Evolutionary conservation across 208 protist genomes (phyloP).

Genomic region (Leishmania amazonensis): DNA sequence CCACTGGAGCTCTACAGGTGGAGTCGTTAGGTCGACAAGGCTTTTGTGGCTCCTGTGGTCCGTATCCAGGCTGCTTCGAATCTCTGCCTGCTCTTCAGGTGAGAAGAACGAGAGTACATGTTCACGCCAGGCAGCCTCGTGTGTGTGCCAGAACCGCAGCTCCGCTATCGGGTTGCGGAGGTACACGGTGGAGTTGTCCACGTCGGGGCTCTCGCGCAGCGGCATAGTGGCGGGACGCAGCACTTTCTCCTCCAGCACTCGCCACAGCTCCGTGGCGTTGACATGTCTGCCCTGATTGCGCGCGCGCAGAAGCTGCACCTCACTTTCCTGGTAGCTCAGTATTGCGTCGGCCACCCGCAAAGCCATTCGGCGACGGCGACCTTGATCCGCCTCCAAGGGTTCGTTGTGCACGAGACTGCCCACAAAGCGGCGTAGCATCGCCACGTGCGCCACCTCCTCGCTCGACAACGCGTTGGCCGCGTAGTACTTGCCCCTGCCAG

Average conservation of each 20-base stretch:
- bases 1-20: constrained; percentile 15
- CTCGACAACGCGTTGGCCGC: constrained; percentile 24
- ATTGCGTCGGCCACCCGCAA: constrained; percentile 17
- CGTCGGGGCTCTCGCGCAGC: constrained; percentile 1
- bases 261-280: constrained; percentile 29
- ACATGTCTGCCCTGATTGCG: constrained; percentile 20
- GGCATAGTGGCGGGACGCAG: constrained; percentile 10
- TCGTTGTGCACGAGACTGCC: constrained; percentile 32
- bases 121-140: constrained; percentile 53
- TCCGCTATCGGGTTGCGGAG: constrained; percentile 56
- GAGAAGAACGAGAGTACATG: constrained; percentile 43
- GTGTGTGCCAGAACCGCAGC: constrained; percentile 48
- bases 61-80: constrained; percentile 13
- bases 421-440: constrained; percentile 34
- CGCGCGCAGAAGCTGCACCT: constrained; percentile 21
- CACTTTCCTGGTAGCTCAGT: constrained; percentile 13
- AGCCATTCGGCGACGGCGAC: constrained; percentile 22
- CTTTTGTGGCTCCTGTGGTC: background rate
- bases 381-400: constrained; percentile 30
- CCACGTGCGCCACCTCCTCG: constrained; percentile 28
- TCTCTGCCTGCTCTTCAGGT: constrained; percentile 25
- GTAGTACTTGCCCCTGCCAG: background rate
- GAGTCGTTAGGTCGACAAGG: background rate
- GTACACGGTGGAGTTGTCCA: constrained; percentile 10
- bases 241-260: constrained; percentile 14